Percentiles rank a stretch among this genome's conserved stretches.
Conservation (phyloP, 192 early-diverging fungal species). For the Geranomyces michiganensis region DNA sequence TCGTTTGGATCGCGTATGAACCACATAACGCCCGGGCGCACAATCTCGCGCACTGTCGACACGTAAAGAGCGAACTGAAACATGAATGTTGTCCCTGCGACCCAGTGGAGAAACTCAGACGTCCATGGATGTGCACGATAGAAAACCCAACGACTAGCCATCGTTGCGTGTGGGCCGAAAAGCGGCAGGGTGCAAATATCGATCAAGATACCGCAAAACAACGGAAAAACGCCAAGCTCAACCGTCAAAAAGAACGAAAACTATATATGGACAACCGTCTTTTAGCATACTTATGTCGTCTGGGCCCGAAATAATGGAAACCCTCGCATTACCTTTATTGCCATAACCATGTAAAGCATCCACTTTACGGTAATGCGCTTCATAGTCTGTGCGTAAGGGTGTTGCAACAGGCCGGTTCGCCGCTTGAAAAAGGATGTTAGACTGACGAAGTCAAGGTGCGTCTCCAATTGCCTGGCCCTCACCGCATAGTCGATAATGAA, state of each 20-base stretch:
- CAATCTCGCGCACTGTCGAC: slow-evolving; percentile 73
- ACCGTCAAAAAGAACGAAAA: slow-evolving; percentile 84
- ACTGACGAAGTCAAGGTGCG: neutral
- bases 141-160: slow-evolving; percentile 60
- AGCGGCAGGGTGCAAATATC: slow-evolving; percentile 81
- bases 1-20: slow-evolving; percentile 98
- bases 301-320: neutral
- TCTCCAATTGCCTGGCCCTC: neutral
- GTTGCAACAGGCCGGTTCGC: slow-evolving; percentile 35
- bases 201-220: slow-evolving; percentile 83
- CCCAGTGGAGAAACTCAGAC: slow-evolving; percentile 81
- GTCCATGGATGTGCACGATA: slow-evolving; percentile 64
- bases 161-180: slow-evolving; percentile 63
- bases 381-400: slow-evolving; percentile 51
- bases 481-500: slow-evolving; percentile 48
- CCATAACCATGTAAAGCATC: slow-evolving; percentile 38
- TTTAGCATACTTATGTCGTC: neutral
- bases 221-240: slow-evolving; percentile 87
- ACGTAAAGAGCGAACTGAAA: slow-evolving; percentile 91
- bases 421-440: slow-evolving; percentile 30
- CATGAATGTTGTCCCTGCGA: slow-evolving; percentile 92
- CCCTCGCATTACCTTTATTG: slow-evolving; percentile 52
- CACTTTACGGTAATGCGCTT: slow-evolving; percentile 42
- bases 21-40: slow-evolving; percentile 96
- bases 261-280: slow-evolving; percentile 8